Base-by-base conservation (phyloP, 116 monocot genomes). In the Papilionanthe hybrid region DNA sequence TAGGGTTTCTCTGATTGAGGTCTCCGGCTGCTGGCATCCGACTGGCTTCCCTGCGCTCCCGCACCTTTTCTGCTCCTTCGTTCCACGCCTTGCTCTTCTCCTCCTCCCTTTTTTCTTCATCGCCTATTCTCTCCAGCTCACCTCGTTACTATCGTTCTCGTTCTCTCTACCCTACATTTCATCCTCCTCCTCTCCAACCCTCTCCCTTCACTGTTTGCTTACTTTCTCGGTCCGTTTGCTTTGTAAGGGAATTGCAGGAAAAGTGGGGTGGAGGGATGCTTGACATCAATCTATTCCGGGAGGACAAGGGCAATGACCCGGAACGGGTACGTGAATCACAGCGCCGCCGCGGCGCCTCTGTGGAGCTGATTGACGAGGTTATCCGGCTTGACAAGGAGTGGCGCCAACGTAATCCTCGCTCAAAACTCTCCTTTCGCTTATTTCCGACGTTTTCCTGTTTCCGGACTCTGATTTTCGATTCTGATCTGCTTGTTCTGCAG, bases 381-480 rank as follows among this genome's bases (percentile, higher is more conserved):
- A 97, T 97, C 82, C 82, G 69, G 25, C 96, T 97, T 89, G 96
- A 97, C 87, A 90, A 91, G 78, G 88, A 90, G 79, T 97, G 96
- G 96, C 91, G 96, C 79, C 87, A 92, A 56, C 91, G 96, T 95
- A 82, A 78, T 19, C 19, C 22, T 10, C 15, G 43, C 15, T 15
- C 50, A 49, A 75, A 75, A 75, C 27, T 28, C 25, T 23, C 5
- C 15, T 57, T 25, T 69, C 15, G 13, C 6, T 32, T 44, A 5
- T 55, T 28, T 25, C 50, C 27, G 6, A 8, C 25, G 22, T 75
- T 28, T 49, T 0, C 13, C 49, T 15, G 32, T 1, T 0, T 41
- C 1, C 32, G 7, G 29, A 32, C 45, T 55, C 30, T 28, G 28
- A 11, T 0, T 5, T 19, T 76, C 69, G 53, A 22, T 32, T 53